phyloP scores from a whole-genome alignment of 192 early-diverging fungal genomes.

The Podila epicladia region DNA sequence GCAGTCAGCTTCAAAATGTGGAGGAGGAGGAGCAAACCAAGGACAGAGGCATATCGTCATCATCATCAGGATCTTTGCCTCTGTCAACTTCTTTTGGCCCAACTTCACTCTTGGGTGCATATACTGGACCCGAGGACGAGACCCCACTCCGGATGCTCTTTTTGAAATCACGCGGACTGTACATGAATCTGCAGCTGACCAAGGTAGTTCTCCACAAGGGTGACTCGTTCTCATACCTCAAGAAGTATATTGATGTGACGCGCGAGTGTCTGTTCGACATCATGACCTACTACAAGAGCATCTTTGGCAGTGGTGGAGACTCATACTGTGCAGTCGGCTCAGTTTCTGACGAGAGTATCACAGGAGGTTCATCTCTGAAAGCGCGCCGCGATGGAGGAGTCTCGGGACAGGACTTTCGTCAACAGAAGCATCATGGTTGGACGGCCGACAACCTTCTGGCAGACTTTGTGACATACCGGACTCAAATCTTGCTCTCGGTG shows the following conservation, averaged over 20 bases:
- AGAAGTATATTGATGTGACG: constrained; percentile 80
- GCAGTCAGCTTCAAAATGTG: constrained; percentile 9
- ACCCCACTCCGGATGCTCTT: constrained; percentile 79
- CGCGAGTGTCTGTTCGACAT: constrained; percentile 86
- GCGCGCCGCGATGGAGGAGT: not conserved
- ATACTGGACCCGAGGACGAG: constrained; percentile 53
- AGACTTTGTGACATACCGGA: constrained; percentile 68
- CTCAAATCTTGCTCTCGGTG: constrained; percentile 50
- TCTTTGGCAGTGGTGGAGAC: constrained; percentile 64
- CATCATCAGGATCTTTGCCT: not conserved
- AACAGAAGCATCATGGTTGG: constrained; percentile 42
- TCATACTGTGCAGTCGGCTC: constrained; percentile 19
- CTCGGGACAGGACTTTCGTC: not conserved
- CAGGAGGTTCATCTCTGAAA: constrained; percentile 20
- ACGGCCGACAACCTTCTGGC: constrained; percentile 64
- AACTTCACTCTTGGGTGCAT: not conserved
- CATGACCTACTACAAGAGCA: constrained; percentile 80
- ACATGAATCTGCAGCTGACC: constrained; percentile 63
- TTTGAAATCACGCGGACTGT: constrained; percentile 73
- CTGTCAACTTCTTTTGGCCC: not conserved
- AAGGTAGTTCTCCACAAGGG: constrained; percentile 60
- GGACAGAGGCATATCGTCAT: not conserved
- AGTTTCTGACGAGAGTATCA: constrained; percentile 3
- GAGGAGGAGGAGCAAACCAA: constrained; percentile 24
- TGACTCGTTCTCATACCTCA: constrained; percentile 72